These are phyloP conservation scores for Leccinum incarnatum DNA, from an alignment of 768 basidiomycete species.

Conservation along the genomic window DNA sequence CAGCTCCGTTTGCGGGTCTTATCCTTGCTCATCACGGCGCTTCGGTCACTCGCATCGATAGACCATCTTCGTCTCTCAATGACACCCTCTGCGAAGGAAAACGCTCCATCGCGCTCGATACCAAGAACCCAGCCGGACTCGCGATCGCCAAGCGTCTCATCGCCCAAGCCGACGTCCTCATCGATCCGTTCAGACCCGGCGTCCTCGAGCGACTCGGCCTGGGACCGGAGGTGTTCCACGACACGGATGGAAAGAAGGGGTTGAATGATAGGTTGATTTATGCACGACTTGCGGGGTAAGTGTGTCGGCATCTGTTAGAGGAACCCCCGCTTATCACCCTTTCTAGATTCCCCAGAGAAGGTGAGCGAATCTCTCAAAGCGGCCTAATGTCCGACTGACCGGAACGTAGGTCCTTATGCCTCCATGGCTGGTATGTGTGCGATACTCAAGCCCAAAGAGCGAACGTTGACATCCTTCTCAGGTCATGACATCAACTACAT, in stretches of 20 bases:
- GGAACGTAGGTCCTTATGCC: constrained; percentile 55
- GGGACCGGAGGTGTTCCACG: constrained; percentile 72
- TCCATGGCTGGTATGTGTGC: constrained; percentile 66
- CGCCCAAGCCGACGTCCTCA: constrained; percentile 68
- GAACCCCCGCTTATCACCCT: neutral
- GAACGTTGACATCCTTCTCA: constrained; percentile 18
- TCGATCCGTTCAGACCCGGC: constrained; percentile 83
- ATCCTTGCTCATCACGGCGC: constrained; percentile 80
- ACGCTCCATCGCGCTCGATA: constrained; percentile 68
- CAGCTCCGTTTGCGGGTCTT: constrained; percentile 77
- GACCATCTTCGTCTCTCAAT: constrained; percentile 39
- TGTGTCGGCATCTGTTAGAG: constrained; percentile 1
- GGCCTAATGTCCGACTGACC: constrained; percentile 15
- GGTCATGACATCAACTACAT: constrained; percentile 88
- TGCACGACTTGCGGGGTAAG: constrained; percentile 74
- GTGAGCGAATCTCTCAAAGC: constrained; percentile 31
- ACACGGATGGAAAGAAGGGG: constrained; percentile 41
- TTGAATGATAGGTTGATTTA: constrained; percentile 66
- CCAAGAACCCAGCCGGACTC: constrained; percentile 59
- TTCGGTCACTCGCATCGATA: constrained; percentile 71
- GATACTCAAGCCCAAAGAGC: neutral
- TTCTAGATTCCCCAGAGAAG: constrained; percentile 58
- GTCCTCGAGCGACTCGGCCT: constrained; percentile 76
- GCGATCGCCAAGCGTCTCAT: constrained; percentile 58
- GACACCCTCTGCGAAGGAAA: constrained; percentile 72